Conservation (phyloP, 1,139 yeast genomes). For the Casaregolazyma suthepensis region DNA sequence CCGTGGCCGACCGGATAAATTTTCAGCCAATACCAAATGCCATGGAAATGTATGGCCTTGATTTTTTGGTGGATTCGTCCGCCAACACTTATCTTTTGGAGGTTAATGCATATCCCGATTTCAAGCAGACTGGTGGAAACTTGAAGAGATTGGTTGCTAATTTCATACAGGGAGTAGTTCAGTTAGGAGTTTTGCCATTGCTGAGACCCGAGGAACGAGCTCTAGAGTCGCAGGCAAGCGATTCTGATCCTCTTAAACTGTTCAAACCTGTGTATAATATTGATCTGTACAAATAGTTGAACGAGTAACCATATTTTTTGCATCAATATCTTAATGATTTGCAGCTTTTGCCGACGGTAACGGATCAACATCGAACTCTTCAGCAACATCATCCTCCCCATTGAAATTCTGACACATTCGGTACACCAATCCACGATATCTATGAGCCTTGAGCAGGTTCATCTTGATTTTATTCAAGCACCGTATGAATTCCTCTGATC, state of each 20-base stretch:
- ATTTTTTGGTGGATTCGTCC: slow-evolving; percentile 63
- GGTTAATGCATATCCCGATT: slow-evolving; percentile 92
- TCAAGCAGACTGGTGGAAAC: slow-evolving; percentile 85
- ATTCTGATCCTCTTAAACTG: not conserved
- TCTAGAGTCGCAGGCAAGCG: not conserved
- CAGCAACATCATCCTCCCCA: slow-evolving; percentile 52
- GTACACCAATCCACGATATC: slow-evolving; percentile 60
- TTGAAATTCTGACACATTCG: slow-evolving; percentile 85
- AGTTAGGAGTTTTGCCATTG: slow-evolving; percentile 5
- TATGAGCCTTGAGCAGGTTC: slow-evolving; percentile 71
- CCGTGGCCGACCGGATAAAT: slow-evolving; percentile 70
- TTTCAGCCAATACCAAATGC: slow-evolving; percentile 84
- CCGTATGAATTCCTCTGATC: slow-evolving; percentile 85
- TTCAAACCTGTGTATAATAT: slow-evolving; percentile 1
- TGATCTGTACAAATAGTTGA: slow-evolving; percentile 4
- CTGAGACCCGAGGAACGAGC: not conserved
- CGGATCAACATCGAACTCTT: slow-evolving; percentile 19
- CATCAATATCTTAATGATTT: not conserved
- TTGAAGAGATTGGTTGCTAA: slow-evolving; percentile 53
- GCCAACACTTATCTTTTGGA: slow-evolving; percentile 60
- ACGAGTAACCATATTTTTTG: not conserved
- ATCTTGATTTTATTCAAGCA: slow-evolving; percentile 64
- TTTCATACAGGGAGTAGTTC: slow-evolving; percentile 22
- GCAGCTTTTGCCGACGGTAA: not conserved
- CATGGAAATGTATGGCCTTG: slow-evolving; percentile 82